Evolutionary conservation across 2,329 filamentous ascomycete genomes (phyloP).

Genomic region (Aureobasidium musti): DNA sequence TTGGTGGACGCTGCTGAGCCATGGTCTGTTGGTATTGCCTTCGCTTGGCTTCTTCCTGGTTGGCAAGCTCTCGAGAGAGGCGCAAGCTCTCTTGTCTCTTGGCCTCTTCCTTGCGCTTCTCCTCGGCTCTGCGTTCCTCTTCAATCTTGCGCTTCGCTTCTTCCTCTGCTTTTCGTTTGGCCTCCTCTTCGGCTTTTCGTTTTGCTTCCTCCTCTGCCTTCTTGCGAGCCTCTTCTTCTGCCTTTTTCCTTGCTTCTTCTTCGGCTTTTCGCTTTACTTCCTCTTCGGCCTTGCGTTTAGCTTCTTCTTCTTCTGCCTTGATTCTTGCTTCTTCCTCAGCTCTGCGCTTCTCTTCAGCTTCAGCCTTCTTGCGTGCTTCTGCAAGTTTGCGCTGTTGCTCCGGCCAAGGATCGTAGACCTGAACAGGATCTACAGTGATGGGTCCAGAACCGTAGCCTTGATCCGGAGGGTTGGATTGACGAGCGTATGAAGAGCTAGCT

Average conservation of each 20-base stretch:
- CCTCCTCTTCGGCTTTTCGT: slow-evolving; percentile 35
- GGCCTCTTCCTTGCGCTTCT: slow-evolving; percentile 2
- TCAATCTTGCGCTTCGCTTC: slow-evolving; percentile 36
- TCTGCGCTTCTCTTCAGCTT: slow-evolving; percentile 39
- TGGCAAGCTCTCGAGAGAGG: not conserved
- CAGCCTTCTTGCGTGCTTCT: slow-evolving; percentile 42
- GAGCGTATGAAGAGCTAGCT: slow-evolving; percentile 30
- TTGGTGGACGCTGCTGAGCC: not conserved
- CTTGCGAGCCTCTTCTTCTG: slow-evolving; percentile 35
- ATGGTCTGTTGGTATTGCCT: not conserved
- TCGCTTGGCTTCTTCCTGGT: slow-evolving; percentile 17
- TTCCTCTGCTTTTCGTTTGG: slow-evolving; percentile 38
- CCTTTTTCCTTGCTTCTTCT: slow-evolving; percentile 35
- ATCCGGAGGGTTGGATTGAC: slow-evolving; percentile 29
- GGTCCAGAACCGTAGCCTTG: slow-evolving; percentile 39
- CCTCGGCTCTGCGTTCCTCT: slow-evolving; percentile 33
- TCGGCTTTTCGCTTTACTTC: slow-evolving; percentile 37
- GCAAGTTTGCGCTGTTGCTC: slow-evolving; percentile 50
- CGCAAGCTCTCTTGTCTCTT: slow-evolving; percentile 7
- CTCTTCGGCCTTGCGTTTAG: slow-evolving; percentile 38
- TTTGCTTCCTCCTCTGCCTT: slow-evolving; percentile 34
- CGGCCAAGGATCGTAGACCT: slow-evolving; percentile 57
- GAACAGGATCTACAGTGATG: slow-evolving; percentile 55
- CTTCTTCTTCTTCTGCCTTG: slow-evolving; percentile 41
- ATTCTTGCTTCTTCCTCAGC: slow-evolving; percentile 38